phyloP scores from a whole-genome alignment of 116 monocot species.

The Dioscorea cayenensis region DNA sequence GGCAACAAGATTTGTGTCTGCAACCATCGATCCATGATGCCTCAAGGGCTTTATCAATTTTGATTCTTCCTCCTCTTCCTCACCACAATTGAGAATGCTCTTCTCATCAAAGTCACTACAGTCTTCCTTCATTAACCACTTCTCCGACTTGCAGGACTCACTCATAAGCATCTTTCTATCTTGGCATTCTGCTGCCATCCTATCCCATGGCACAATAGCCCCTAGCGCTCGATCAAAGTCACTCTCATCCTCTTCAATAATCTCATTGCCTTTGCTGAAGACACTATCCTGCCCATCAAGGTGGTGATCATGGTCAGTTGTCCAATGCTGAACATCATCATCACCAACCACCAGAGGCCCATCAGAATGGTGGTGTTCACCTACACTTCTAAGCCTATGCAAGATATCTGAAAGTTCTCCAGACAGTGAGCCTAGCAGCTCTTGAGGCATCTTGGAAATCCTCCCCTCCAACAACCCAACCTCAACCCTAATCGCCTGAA shows the following conservation, averaged over 20 bases:
- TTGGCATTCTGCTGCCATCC: conserved; percentile 50
- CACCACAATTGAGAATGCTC: conserved; percentile 67
- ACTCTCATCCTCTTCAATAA: conserved; percentile 72
- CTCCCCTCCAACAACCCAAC: conserved; percentile 52
- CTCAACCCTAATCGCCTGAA: conserved; percentile 63
- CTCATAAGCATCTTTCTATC: conserved; percentile 57
- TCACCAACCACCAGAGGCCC: conserved; percentile 43
- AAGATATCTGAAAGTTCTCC: conserved; percentile 57
- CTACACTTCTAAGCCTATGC: conserved; percentile 53
- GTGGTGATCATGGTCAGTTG: conserved; percentile 27
- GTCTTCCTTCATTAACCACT: conserved; percentile 78
- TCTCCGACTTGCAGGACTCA: conserved; percentile 71
- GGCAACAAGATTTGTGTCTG: conserved; percentile 56
- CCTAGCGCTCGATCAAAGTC: conserved; percentile 64
- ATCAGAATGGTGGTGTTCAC: conserved; percentile 28
- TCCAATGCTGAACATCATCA: conserved; percentile 59
- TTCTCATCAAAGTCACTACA: conserved; percentile 87
- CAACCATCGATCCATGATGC: conserved; percentile 47
- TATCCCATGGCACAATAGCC: conserved; percentile 59
- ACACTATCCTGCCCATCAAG: conserved; percentile 48
- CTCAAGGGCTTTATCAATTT: conserved; percentile 79
- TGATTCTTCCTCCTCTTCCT: conserved; percentile 57
- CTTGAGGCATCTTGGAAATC: conserved; percentile 58
- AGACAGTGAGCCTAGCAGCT: conserved; percentile 38
- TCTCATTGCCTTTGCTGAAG: conserved; percentile 51